phyloP scores from a whole-genome alignment of 805 yeast species.

The Jamesozyma piceae region DNA sequence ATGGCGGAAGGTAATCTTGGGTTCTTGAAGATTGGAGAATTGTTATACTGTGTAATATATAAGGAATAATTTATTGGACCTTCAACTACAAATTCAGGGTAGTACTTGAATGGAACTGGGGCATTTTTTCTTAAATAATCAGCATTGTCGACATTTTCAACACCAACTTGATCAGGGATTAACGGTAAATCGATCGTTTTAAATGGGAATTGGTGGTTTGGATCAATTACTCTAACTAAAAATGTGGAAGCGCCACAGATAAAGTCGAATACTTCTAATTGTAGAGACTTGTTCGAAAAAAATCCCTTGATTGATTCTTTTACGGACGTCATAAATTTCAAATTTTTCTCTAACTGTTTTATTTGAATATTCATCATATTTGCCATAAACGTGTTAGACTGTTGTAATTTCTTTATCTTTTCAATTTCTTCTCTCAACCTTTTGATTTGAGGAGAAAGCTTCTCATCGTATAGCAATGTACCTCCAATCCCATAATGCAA shows the following conservation, averaged over 20 bases:
- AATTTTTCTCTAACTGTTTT: conserved; percentile 40
- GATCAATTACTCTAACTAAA: conserved; percentile 64
- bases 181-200: conserved; percentile 44
- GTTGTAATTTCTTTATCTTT: conserved; percentile 22
- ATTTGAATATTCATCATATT: conserved; percentile 33
- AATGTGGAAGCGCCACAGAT: conserved; percentile 68
- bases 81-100: conserved; percentile 80
- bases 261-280: conserved; percentile 65
- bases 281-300: conserved; percentile 47
- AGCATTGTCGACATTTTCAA: conserved; percentile 66
- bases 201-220: conserved; percentile 53
- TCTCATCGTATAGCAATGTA: conserved; percentile 45
- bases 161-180: conserved; percentile 49
- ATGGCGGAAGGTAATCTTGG: conserved; percentile 49
- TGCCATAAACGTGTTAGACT: conserved; percentile 3
- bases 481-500: conserved; percentile 89
- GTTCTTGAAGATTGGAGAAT: conserved; percentile 48
- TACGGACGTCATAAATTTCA: conserved; percentile 33
- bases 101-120: conserved; percentile 69
- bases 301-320: conserved; percentile 56
- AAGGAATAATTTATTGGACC: conserved; percentile 67
- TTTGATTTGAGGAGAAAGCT: conserved; percentile 43
- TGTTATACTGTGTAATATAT: conserved; percentile 45
- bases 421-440: conserved; percentile 35
- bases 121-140: conserved; percentile 57